These are phyloP conservation scores for Salix arbutifolia DNA, from an alignment of 345 rosid genomes.

Conservation along the genomic window DNA sequence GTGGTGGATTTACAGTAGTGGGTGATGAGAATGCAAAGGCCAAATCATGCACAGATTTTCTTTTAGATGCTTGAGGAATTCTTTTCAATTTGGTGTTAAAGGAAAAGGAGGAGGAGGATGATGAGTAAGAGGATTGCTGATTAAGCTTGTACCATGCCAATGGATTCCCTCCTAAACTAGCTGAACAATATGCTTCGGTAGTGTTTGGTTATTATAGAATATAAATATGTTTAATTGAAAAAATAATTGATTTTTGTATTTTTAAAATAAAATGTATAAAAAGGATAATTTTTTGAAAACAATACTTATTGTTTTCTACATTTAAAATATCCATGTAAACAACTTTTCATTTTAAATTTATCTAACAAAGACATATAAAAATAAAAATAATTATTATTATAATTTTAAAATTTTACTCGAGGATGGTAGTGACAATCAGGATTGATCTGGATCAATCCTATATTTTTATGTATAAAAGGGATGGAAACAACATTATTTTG, in stretches of 20 bases:
- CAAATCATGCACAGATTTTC: background rate
- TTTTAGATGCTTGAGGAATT: background rate
- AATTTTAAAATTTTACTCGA: background rate
- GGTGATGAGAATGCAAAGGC: constrained; percentile 20
- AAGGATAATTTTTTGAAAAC: rapidly evolving
- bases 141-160: background rate
- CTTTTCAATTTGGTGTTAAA: background rate
- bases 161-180: background rate
- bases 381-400: background rate
- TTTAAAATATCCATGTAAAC: background rate
- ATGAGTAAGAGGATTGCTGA: background rate
- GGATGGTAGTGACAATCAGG: rapidly evolving
- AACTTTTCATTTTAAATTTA: background rate
- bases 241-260: background rate
- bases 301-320: background rate
- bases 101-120: background rate
- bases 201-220: too few relatives aligned
- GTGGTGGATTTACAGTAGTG: constrained; percentile 33
- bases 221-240: background rate
- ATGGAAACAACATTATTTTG: background rate
- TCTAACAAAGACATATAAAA: rapidly evolving
- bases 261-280: background rate
- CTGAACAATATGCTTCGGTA: background rate
- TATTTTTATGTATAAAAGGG: too few relatives aligned
- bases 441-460: rapidly evolving